Base-by-base conservation (phyloP, 768 basidiomycete genomes). In the Boletus speciosus region DNA sequence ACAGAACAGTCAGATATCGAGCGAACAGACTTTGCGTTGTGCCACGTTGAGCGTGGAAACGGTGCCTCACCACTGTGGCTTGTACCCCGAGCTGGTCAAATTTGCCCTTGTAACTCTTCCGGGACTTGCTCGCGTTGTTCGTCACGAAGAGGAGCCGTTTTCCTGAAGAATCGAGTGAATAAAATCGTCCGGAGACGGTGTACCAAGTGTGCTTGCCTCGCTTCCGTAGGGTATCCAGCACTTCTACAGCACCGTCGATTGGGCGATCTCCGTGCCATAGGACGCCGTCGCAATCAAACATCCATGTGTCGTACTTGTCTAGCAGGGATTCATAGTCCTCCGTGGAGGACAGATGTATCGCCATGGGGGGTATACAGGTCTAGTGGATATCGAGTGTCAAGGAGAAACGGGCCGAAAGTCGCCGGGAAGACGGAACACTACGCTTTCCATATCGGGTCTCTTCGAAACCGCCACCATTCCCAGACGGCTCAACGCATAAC, bases 281-380 rank as follows among this genome's bases (percentile, higher is more conserved):
- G 21, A 98, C 95, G 14, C 94, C 95, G 66, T 98, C 94, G 67
- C 95, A 98, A 72, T 98, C 94, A 59, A 97, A 90, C 72, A 98
- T 80, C 85, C 93, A 96, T 27, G 94, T 96, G 67, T 98, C 94
- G 68, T 88, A 93, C 65, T 81, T 77, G 61, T 81, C 75, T 59
- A 86, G 58, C 29, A 86, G 63, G 15, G 70, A 60, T 53, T 73
- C 69, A 56, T 83, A 83, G 53, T 83, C 78, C 15, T 72, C 72
- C 10, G 64, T 56, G 38, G 75, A 66, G 21, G 78, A 66, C 9
- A 71, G 32, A 11, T 54, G 57, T 27, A 37, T 46, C 11, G 65
- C 57, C 70, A 71, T 71, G 35, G 44, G 51, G 57, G 48, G 29
- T 54, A 62, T 60, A 49, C 15, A 21, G 12, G 35, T 49, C 55